Conservation (phyloP, 2,329 filamentous ascomycete species). For the Colletotrichum filicis region DNA sequence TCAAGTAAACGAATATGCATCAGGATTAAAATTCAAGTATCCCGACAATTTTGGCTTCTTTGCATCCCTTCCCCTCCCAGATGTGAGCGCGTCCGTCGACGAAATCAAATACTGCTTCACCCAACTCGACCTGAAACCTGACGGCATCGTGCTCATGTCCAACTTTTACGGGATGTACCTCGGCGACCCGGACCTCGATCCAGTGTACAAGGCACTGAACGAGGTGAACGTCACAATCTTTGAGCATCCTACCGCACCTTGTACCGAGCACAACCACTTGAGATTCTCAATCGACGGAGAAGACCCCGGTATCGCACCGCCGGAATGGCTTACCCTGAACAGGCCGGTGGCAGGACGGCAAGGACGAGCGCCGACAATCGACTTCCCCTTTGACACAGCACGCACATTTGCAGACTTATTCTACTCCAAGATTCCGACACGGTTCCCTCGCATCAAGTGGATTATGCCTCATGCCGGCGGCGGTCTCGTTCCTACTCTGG, state of each 20-base stretch:
- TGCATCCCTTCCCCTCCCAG: constrained; percentile 63
- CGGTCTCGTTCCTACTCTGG: constrained; percentile 39
- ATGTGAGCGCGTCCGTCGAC: constrained; percentile 55
- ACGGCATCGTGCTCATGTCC: constrained; percentile 62
- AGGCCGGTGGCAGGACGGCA: not conserved
- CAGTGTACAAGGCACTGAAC: constrained; percentile 60
- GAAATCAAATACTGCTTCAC: constrained; percentile 58
- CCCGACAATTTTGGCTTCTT: constrained; percentile 57
- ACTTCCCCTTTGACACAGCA: constrained; percentile 40
- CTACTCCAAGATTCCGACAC: constrained; percentile 34
- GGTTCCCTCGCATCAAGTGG: constrained; percentile 40
- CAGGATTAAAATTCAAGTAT: constrained; percentile 35
- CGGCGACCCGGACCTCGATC: constrained; percentile 56
- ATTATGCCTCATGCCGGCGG: constrained; percentile 42
- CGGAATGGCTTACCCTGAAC: constrained; percentile 17
- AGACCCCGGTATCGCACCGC: constrained; percentile 5
- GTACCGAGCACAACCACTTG: constrained; percentile 41
- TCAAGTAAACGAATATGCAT: constrained; percentile 37
- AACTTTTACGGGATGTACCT: constrained; percentile 65
- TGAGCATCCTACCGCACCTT: constrained; percentile 65
- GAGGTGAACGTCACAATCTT: constrained; percentile 58
- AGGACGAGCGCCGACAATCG: constrained; percentile 18
- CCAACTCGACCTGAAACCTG: constrained; percentile 51
- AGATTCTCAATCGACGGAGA: constrained; percentile 26
- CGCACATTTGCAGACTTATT: constrained; percentile 35